phyloP scores from a whole-genome alignment of 2,329 filamentous ascomycete genomes.

The Aspergillus sp. region DNA sequence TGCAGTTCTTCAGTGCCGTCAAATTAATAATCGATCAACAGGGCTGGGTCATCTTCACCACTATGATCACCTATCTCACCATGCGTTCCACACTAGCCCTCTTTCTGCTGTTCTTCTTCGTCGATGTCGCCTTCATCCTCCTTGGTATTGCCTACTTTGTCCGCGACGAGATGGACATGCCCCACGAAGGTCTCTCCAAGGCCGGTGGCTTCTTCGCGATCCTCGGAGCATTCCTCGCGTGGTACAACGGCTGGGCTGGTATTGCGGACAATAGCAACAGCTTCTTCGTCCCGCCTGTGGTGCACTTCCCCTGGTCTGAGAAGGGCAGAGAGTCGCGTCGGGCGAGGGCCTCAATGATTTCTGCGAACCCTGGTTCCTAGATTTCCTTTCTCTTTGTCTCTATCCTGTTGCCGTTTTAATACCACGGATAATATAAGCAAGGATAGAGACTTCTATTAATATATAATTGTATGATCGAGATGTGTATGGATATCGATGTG shows the following conservation, averaged over 20 bases:
- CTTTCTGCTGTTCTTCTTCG: constrained; percentile 62
- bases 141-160: constrained; percentile 54
- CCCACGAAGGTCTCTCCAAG: constrained; percentile 17
- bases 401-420: no score
- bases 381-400: no score
- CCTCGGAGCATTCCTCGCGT: constrained; percentile 46
- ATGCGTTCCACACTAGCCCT: constrained; percentile 65
- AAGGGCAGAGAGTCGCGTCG: neutral
- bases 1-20: neutral
- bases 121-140: constrained; percentile 63
- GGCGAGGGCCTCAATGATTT: no score
- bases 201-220: constrained; percentile 47
- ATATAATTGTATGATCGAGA: no score
- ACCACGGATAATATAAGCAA: no score
- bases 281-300: constrained; percentile 17
- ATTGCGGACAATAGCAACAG: constrained; percentile 46
- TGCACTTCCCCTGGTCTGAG: constrained; percentile 17
- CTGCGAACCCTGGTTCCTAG: no score
- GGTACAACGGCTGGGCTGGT: constrained; percentile 50
- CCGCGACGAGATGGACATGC: constrained; percentile 3
- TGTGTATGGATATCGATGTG: no score
- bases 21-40: constrained; percentile 6
- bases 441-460: no score
- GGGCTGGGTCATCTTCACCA: constrained; percentile 73
- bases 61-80: constrained; percentile 59